Evolutionary conservation across 2,329 filamentous ascomycete species (phyloP), one percentile per base, ranked within the genome.

Genomic region (Diatrype stigma): DNA sequence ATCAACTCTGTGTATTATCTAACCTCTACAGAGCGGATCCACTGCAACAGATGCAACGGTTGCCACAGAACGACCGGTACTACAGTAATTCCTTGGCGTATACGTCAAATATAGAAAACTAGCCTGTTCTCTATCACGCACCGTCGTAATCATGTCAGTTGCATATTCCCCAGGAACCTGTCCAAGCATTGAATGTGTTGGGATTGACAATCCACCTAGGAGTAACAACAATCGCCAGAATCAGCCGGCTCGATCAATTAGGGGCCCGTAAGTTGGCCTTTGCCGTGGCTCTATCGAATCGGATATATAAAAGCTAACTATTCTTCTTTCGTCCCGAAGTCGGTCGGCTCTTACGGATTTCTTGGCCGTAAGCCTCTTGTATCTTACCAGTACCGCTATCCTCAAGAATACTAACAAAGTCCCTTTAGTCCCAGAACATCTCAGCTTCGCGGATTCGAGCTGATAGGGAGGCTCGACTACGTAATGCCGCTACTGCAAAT

Each of bases 271-370:
- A 48, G 55, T 53, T 23, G 22, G 17, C 2, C 37, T 12, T 17
- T 11, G 17, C 19, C n/a, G 4, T 40, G 10, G 12, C 10, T 14
- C 21, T 19, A 14, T 6, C 34, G 26, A 16, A 42, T 19, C 30
- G 2, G 16, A 19, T 5, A 34, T 14, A 10, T 12, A 46, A 21
- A 21, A 45, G 32, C 23, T 17, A 40, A n/a, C 19, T 11, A 40
- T 21, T 21, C 19, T 19, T 40, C 12, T 28, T 21, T 21, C 19
- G 10, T 40, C 12, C 28, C 32, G 46, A 23, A 57, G 55, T 26
- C 56, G 56, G 16, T 67, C 64, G 16, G 65, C 65, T 21, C 55
- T 67, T 26, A 66, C 63, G 2, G 57, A 64, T 42, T 67, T 62
- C 48, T 54, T 67, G 30, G 59, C 59, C 12, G 55, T 57, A 48